Percentiles rank a stretch among this genome's conserved stretches.
Conservation (phyloP, 2,329 filamentous ascomycete genomes). For the Fusarium tjaetaba region DNA sequence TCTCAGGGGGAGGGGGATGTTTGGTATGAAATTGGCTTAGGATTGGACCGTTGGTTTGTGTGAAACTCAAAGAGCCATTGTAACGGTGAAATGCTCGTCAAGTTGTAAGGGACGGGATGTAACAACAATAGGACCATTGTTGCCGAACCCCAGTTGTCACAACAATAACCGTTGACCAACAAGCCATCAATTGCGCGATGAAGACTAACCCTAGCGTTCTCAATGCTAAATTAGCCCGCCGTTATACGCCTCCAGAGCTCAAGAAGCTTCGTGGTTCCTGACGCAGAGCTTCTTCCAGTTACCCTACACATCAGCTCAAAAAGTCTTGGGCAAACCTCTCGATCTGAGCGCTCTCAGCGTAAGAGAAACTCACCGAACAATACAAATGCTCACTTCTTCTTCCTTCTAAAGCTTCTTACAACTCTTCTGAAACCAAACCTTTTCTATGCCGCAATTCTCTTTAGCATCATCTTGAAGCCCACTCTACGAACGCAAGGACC, state of each 20-base stretch:
- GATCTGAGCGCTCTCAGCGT: rapidly evolving
- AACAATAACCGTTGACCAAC: no score
- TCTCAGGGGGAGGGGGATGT: neutral
- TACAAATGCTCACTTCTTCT: neutral
- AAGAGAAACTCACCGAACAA: no score
- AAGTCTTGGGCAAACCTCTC: rapidly evolving
- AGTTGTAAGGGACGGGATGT: no score
- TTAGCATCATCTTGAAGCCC: neutral
- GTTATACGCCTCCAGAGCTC: neutral
- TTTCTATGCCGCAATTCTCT: neutral
- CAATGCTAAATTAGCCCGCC: neutral
- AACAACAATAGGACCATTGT: neutral
- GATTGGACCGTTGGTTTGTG: neutral
- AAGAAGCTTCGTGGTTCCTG: neutral
- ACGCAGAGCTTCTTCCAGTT: neutral
- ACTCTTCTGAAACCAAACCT: neutral
- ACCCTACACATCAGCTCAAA: neutral
- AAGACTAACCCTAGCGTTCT: rapidly evolving
- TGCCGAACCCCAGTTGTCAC: rapidly evolving
- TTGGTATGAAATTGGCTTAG: neutral
- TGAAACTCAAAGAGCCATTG: neutral
- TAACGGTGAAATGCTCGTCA: no score
- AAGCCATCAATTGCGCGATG: rapidly evolving
- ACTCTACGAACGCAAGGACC: neutral
- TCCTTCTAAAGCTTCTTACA: rapidly evolving